phyloP scores from a whole-genome alignment of 352 stramenopile genomes.

The Globisporangium barbulae region DNA sequence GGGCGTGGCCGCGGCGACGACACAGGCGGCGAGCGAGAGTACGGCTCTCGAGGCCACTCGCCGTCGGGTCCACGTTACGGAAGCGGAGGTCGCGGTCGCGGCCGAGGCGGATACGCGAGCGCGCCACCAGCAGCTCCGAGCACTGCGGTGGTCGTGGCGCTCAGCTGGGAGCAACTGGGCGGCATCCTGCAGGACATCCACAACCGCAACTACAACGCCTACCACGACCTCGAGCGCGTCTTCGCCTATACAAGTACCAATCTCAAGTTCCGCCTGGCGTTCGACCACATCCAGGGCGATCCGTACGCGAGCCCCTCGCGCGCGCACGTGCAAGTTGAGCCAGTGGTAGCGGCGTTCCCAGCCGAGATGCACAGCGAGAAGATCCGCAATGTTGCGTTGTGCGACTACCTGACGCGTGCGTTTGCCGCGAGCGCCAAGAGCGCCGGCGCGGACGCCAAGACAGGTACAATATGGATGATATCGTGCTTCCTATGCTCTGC shows the following conservation, averaged over 20 bases:
- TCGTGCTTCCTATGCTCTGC: neutral
- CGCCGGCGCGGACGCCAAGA: constrained; percentile 64
- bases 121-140: neutral
- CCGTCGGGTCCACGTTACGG: constrained; percentile 6
- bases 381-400: constrained; percentile 81
- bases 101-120: constrained; percentile 16
- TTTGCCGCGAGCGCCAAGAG: constrained; percentile 65
- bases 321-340: constrained; percentile 86
- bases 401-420: constrained; percentile 88
- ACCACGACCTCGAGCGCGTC: constrained; percentile 70
- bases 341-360: constrained; percentile 77
- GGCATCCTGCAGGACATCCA: constrained; percentile 48
- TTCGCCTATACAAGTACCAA: constrained; percentile 32
- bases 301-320: constrained; percentile 94
- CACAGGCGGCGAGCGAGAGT: constrained; percentile 19
- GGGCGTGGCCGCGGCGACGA: constrained; percentile 21
- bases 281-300: constrained; percentile 94
- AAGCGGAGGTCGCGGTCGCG: constrained; percentile 17
- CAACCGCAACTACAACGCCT: constrained; percentile 82
- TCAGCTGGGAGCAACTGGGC: constrained; percentile 50
- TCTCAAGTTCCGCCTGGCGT: constrained; percentile 78
- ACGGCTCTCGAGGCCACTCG: constrained; percentile 5
- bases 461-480: constrained; percentile 13
- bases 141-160: constrained; percentile 14
- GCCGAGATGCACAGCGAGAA: constrained; percentile 68